Percentiles rank a stretch among this genome's conserved stretches.
These are phyloP conservation scores for Cunninghamia lanceolata DNA, from an alignment of 75 land plant species.

Conservation along the genomic window DNA sequence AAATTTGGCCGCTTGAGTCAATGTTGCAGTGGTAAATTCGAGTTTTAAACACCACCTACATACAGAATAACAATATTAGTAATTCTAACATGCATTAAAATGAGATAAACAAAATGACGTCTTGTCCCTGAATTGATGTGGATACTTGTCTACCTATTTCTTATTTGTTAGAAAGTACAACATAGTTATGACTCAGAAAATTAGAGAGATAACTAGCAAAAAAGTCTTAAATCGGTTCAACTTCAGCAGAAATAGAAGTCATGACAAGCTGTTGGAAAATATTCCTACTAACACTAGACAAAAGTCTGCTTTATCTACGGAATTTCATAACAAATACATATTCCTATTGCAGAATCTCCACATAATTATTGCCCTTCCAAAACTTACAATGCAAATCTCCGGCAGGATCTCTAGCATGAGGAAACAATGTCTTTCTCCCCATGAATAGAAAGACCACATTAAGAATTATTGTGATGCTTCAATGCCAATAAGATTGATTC, in stretches of 20 bases:
- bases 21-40: constrained; percentile 95
- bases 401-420: not conserved
- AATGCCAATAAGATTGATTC: not conserved
- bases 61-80: not conserved
- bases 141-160: not conserved
- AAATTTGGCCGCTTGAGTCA: constrained; percentile 67
- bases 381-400: not conserved
- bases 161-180: not conserved
- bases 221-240: not conserved
- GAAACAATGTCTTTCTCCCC: not conserved
- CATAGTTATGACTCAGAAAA: not conserved
- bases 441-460: not conserved
- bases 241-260: not conserved
- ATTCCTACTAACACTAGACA: not conserved
- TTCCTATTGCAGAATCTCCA: constrained; percentile 4
- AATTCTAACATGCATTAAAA: not conserved
- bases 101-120: not conserved
- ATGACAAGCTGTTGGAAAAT: not conserved
- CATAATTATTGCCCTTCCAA: not conserved
- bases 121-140: not conserved
- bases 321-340: not conserved
- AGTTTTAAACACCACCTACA: constrained; percentile 88
- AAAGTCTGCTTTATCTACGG: not conserved
- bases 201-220: not conserved
- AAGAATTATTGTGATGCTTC: not conserved